Base-by-base conservation (phyloP, 805 yeast genomes). In the Candida odintsovae region DNA sequence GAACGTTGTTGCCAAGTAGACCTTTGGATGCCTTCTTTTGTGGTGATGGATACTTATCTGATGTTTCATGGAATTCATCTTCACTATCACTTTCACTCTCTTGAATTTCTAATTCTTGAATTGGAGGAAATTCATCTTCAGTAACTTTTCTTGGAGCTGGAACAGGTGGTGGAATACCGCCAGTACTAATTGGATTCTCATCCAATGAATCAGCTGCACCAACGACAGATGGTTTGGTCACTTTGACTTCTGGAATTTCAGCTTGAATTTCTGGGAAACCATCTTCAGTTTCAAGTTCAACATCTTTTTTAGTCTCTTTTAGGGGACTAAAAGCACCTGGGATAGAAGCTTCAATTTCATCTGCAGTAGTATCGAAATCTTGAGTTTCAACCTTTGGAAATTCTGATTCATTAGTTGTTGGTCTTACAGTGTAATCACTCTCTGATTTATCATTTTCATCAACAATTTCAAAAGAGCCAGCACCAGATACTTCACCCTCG, bases 111-210 rank as follows among this genome's bases (percentile, higher is more conserved):
- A 79, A 59, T 52, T 82, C 83, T 51, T 70, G 64, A 39, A 82
- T 77, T 25, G 87, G 83, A 11, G 86, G 86, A 54, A 82, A 81
- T 52, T 81, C 86, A 13, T 71, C 73, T 42, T 65, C 70, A 20
- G 46, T 56, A 25, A 49, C 41, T 16, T 40, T 39, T 33, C 36
- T 33, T 16, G 36, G 36, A 16, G 36, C 36, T 33, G 36, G 36
- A 4, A 33, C 36, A 8, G 48, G 26, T 28, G 44, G 40, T 22
- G 46, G 38, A 38, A 26, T 8, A 2, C 39, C 8, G 10, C 3
- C 23, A 20, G 23, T 45, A n/a, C n/a, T n/a, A 13, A 45, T 16
- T 9, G 46, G 54, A 8, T 46, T 35, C 29, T 47, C 45, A 19
- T 25, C 47, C 16, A 46, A 26, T 19, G 45, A 40, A 21, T 50